Conservation (phyloP, 2,329 filamentous ascomycete species). For the Stagonosporopsis chrysanthemi region DNA sequence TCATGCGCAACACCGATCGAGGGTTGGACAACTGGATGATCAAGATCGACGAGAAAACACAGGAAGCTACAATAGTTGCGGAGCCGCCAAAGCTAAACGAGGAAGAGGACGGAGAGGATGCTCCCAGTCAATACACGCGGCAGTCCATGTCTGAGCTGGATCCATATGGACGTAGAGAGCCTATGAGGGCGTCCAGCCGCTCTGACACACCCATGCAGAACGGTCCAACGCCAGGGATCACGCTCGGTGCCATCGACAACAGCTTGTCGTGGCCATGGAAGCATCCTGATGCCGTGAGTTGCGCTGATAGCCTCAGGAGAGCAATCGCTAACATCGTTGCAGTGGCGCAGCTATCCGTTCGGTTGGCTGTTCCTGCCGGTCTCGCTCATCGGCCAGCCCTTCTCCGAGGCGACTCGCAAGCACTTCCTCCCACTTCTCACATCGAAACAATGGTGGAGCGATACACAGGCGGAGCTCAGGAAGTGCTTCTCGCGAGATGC, state of each 20-base stretch:
- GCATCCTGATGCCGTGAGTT: conserved; percentile 83
- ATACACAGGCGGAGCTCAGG: conserved; percentile 86
- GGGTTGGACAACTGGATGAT: conserved; percentile 99
- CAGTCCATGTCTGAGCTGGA: conserved; percentile 66
- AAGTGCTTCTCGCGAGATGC: conserved; percentile 89
- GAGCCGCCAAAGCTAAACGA: conserved; percentile 76
- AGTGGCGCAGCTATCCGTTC: conserved; percentile 90
- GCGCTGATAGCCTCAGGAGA: neutral
- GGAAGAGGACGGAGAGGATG: conserved; percentile 40
- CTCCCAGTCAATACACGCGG: conserved; percentile 63
- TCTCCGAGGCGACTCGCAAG: conserved; percentile 89
- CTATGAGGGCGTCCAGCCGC: conserved; percentile 77
- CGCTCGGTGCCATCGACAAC: conserved; percentile 94
- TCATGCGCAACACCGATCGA: conserved; percentile 98
- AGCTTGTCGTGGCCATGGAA: conserved; percentile 99
- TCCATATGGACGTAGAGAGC: conserved; percentile 79
- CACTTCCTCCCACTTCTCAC: conserved; percentile 97
- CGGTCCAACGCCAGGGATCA: conserved; percentile 66
- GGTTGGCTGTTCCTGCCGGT: conserved; percentile 98
- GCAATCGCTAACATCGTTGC: conserved; percentile 29
- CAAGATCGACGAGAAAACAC: conserved; percentile 84
- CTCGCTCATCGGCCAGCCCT: conserved; percentile 92
- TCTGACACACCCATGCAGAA: conserved; percentile 63
- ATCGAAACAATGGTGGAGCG: conserved; percentile 95
- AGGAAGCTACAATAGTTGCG: conserved; percentile 84